These are phyloP conservation scores for Speleostelium caveatum DNA, from an alignment of 78 protist species.

Conservation along the genomic window DNA sequence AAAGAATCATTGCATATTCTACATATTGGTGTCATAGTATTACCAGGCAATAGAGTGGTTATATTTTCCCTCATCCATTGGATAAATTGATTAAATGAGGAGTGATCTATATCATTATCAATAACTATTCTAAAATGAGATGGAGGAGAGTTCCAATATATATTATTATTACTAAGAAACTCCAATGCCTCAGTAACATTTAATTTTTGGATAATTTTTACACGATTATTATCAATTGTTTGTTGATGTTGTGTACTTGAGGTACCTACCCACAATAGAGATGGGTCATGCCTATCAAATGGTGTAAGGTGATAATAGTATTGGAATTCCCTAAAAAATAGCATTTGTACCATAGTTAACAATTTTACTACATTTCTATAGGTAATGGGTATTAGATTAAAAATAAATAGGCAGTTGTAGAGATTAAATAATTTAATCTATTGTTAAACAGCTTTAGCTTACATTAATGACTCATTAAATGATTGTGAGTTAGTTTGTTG, in stretches of 20 bases:
- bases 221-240: neutral
- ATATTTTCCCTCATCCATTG: neutral
- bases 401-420: neutral
- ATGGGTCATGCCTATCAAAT: conserved; percentile 1
- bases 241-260: neutral
- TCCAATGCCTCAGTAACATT: neutral
- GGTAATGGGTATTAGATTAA: neutral
- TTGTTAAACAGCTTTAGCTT: too few relatives aligned
- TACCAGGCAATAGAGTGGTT: neutral
- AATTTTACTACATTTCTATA: conserved; percentile 17
- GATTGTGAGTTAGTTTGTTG: neutral
- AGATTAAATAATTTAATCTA: neutral
- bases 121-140: conserved; percentile 42
- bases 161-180: neutral
- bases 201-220: neutral
- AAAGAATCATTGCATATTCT: neutral
- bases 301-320: neutral
- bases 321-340: conserved; percentile 1
- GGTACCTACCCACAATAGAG: conserved; percentile 16
- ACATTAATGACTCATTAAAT: too few relatives aligned
- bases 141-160: neutral
- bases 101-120: conserved; percentile 4
- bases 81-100: neutral
- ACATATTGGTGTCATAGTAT: neutral
- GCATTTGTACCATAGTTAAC: conserved; percentile 4